phyloP scores from a whole-genome alignment of 495 filamentous ascomycete species.

The Penicillium pancosmium region DNA sequence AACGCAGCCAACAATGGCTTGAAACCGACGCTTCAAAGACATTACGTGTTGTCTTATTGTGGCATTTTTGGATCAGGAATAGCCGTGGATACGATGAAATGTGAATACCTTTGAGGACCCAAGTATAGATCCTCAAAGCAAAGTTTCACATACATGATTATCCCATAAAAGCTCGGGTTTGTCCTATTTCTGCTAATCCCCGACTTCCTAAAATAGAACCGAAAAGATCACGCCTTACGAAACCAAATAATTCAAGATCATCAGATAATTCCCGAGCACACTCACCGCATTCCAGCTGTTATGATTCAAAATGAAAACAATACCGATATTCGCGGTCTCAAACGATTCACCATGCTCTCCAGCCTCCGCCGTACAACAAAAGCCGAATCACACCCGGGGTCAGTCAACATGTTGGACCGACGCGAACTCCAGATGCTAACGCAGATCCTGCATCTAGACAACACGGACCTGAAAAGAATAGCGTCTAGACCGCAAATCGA shows the following conservation, averaged over 20 bases:
- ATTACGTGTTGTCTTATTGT: too few relatives aligned
- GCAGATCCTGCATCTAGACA: slow-evolving; percentile 27
- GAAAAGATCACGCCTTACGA: too few relatives aligned
- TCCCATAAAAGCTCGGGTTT: neutral
- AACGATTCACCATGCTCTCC: neutral
- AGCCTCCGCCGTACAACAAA: neutral
- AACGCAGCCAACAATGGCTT: neutral
- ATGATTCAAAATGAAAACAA: neutral
- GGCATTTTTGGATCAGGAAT: neutral
- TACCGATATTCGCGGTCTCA: neutral
- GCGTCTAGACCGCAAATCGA: slow-evolving; percentile 6
- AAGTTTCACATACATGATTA: neutral
- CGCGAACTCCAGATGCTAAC: slow-evolving; percentile 28
- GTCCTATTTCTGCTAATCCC: neutral
- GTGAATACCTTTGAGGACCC: neutral
- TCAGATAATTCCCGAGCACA: neutral
- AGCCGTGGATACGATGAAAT: neutral
- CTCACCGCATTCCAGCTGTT: neutral
- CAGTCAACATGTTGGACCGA: slow-evolving; percentile 23
- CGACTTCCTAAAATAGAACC: too few relatives aligned
- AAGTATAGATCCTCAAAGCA: slow-evolving; percentile 1
- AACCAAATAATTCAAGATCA: too few relatives aligned
- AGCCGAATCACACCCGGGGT: slow-evolving; percentile 17
- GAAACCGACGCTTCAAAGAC: neutral
- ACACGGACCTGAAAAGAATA: neutral